Conservation (phyloP, 805 yeast species). For the Candida silvatica region DNA sequence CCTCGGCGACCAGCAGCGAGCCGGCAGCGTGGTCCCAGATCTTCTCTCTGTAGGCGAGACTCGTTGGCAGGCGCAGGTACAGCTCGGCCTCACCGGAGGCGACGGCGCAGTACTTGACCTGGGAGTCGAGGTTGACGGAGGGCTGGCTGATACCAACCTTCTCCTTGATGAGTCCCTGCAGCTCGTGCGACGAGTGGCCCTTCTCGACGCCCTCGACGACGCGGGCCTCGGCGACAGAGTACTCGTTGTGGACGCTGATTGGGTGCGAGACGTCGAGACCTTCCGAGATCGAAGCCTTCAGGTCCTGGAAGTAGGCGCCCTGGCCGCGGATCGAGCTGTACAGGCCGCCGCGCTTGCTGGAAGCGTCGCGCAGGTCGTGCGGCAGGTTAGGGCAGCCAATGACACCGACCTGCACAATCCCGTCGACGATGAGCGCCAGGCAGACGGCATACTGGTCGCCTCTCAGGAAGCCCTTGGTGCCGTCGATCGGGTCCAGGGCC, state of each 20-base stretch:
- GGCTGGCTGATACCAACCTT: conserved; percentile 48
- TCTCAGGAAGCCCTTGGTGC: conserved; percentile 92
- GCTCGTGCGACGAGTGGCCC: conserved; percentile 87
- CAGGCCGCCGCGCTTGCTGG: conserved; percentile 55
- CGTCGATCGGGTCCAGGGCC: conserved; percentile 98
- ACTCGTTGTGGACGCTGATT: conserved; percentile 45
- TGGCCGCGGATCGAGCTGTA: conserved; percentile 60
- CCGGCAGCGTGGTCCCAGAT: conserved; percentile 99
- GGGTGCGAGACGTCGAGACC: conserved; percentile 26
- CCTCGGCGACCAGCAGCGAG: conserved; percentile 72
- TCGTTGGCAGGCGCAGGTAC: conserved; percentile 81
- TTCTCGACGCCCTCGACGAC: conserved; percentile 94
- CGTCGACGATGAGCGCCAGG: conserved; percentile 79
- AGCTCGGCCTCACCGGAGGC: conserved; percentile 90
- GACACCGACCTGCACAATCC: conserved; percentile 79
- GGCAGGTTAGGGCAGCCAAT: conserved; percentile 95
- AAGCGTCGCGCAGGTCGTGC: conserved; percentile 29
- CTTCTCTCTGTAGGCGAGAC: conserved; percentile 73
- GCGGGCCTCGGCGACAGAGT: conserved; percentile 40
- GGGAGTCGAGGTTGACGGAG: conserved; percentile 80
- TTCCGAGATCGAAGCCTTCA: conserved; percentile 27
- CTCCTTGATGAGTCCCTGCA: conserved; percentile 68
- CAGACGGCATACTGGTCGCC: conserved; percentile 98
- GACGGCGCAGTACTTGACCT: conserved; percentile 89
- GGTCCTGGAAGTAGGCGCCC: conserved; percentile 54